These are phyloP conservation scores for Lunasporangiospora selenospora DNA, from an alignment of 192 early-diverging fungal genomes.

Conservation along the genomic window DNA sequence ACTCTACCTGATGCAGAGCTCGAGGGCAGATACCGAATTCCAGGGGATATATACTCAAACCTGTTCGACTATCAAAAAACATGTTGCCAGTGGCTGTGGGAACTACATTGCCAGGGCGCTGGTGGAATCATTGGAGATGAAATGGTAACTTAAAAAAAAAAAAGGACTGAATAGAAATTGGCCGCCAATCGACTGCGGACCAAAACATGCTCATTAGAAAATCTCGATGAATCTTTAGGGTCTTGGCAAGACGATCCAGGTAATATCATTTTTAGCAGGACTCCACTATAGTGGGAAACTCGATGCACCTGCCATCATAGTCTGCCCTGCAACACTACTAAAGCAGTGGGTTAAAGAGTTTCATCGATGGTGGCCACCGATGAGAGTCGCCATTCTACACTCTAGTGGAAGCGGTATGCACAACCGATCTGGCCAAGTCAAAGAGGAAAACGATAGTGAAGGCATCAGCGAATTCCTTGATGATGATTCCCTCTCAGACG, in stretches of 20 bases:
- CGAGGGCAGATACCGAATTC: conserved; percentile 64
- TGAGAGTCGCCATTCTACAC: conserved; percentile 92
- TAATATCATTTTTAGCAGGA: conserved; percentile 83
- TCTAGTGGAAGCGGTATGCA: conserved; percentile 81
- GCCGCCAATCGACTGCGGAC: no score
- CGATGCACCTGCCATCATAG: conserved; percentile 53
- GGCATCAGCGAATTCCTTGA: conserved; percentile 17
- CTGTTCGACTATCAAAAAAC: conserved; percentile 94
- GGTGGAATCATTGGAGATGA: conserved; percentile 96
- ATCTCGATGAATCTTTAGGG: no score
- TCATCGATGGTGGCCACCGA: conserved; percentile 83
- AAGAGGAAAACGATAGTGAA: conserved; percentile 32
- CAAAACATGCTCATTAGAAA: no score
- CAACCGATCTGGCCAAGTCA: conserved; percentile 10
- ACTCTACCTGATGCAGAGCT: conserved; percentile 58
- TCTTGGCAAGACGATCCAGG: conserved; percentile 93
- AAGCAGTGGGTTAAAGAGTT: conserved; percentile 86
- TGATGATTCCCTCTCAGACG: conserved; percentile 34
- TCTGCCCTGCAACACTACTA: conserved; percentile 84
- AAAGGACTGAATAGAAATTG: conserved; percentile 1
- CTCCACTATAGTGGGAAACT: conserved; percentile 70
- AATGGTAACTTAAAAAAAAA: conserved; percentile 64
- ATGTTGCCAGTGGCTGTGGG: conserved; percentile 87
- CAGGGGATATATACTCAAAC: conserved; percentile 79
- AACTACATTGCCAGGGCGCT: conserved; percentile 83